Evolutionary conservation across 2,329 filamentous ascomycete species (phyloP), one percentile per base, ranked within the genome.

Genomic region (Aspergillus costaricaensis): DNA sequence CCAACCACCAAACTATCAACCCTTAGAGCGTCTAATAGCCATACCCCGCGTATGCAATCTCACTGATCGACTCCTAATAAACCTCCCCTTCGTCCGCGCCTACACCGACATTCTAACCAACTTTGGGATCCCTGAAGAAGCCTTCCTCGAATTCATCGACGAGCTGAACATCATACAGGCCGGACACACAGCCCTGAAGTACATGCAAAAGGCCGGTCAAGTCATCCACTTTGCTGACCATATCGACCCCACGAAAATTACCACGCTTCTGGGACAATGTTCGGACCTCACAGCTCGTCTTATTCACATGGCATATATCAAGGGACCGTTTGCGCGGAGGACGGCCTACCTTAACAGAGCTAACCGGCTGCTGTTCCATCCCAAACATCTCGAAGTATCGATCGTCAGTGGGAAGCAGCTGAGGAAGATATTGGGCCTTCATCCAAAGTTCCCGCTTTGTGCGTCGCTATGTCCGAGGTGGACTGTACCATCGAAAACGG

Each of bases 221-320:
- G 17, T 9, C 10, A 21, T 44, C 19, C 41, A 23, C 14, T 19
- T 44, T 8, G 41, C 41, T n/a, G 41, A n/a, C 5, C 41, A 44
- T 14, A 6, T 44, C 9, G 17, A 44, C 9, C 41, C 41, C 10
- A 44, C 41, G 0, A 19, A 12, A 3, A 19, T 44, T 4, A 44
- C 41, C 10, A 4, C 7, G 0, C 17, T 44, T 6, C 15, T 44
- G 7, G 41, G 41, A 15, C 58, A 62, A 71, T 44, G n/a, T n/a
- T 17, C 12, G 3, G 21, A 21, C 21, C 19, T 21, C 17, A 19
- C 41, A 43, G 39, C 39, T 7, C 39, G 17, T 19, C 39, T 43
- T 3, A 19, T 43, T 7, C 39, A 43, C 10, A n/a, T 17, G 39
- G 39, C 39, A 43, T 43, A 43, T 17, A 43, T 43, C 39, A 43